A percentile compares a stretch with the other conserved stretches of the same genome.
Conservation (phyloP, 495 filamentous ascomycete species). For the Filosporella fistucella region DNA sequence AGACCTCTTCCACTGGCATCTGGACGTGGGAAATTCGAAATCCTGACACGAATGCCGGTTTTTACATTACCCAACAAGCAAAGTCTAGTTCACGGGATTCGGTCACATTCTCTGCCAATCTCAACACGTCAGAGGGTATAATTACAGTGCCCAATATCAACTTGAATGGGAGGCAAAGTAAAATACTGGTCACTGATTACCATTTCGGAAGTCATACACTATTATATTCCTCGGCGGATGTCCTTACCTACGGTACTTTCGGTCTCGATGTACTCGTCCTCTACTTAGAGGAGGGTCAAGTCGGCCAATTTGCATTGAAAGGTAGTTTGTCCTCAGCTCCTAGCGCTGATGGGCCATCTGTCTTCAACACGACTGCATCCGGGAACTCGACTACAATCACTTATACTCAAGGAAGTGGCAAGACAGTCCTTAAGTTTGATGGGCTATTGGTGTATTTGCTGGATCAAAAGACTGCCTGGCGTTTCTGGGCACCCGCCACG, state of each 20-base stretch:
- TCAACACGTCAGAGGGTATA: slow-evolving; percentile 36
- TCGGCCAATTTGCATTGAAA: slow-evolving; percentile 39
- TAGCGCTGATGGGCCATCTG: slow-evolving; percentile 9
- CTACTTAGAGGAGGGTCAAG: slow-evolving; percentile 35
- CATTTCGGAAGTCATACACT: slow-evolving; percentile 34
- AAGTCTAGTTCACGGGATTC: slow-evolving; percentile 29
- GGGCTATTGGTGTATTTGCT: slow-evolving; percentile 36
- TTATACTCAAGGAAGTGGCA: slow-evolving; percentile 31
- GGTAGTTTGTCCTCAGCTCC: too few species aligned
- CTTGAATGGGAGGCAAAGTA: slow-evolving; percentile 43
- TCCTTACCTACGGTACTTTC: slow-evolving; percentile 41
- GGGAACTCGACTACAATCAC: slow-evolving; percentile 25
- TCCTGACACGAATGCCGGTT: slow-evolving; percentile 46
- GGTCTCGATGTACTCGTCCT: slow-evolving; percentile 37
- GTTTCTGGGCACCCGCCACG: slow-evolving; percentile 44
- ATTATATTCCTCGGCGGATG: slow-evolving; percentile 43
- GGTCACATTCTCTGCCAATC: slow-evolving; percentile 32
- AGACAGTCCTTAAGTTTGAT: slow-evolving; percentile 30
- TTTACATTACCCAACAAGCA: slow-evolving; percentile 39
- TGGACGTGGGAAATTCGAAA: slow-evolving; percentile 52
- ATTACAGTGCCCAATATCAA: slow-evolving; percentile 38
- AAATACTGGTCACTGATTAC: slow-evolving; percentile 47
- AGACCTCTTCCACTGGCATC: slow-evolving; percentile 27
- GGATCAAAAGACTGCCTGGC: slow-evolving; percentile 40
- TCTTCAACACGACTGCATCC: slow-evolving; percentile 15